A percentile compares a stretch with the other conserved stretches of the same genome.
Conservation (phyloP, 2,329 filamentous ascomycete genomes). For the Penicillium olsonii region DNA sequence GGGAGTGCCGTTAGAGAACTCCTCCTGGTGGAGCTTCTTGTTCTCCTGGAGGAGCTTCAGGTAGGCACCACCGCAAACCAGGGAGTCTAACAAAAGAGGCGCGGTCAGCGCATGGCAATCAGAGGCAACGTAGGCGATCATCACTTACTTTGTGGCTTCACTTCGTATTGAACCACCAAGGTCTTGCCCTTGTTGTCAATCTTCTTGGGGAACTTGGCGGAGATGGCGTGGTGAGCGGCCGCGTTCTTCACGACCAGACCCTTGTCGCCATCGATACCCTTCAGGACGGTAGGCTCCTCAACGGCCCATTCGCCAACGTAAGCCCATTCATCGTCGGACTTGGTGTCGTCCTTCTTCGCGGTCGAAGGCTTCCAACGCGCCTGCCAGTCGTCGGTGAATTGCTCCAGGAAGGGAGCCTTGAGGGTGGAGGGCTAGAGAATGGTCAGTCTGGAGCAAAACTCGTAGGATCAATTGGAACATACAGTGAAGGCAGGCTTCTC, state of each 20-base stretch:
- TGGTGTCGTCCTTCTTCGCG: constrained; percentile 91
- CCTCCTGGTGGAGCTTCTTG: constrained; percentile 92
- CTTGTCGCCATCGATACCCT: constrained; percentile 93
- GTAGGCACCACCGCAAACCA: constrained; percentile 98
- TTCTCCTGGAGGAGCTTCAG: constrained; percentile 98
- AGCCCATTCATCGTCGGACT: constrained; percentile 86
- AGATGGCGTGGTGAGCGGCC: constrained; percentile 98
- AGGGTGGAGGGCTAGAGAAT: constrained; percentile 72
- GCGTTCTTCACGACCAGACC: constrained; percentile 97
- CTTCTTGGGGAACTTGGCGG: constrained; percentile 94
- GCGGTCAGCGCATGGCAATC: background rate
- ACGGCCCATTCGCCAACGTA: constrained; percentile 97
- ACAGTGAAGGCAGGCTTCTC: constrained; percentile 85
- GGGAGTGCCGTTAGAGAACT: constrained; percentile 95
- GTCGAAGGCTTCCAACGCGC: constrained; percentile 89
- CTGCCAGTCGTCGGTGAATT: constrained; percentile 97
- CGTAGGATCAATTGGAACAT: constrained; percentile 46
- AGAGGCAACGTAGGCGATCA: background rate
- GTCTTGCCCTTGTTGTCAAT: constrained; percentile 97
- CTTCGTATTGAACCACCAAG: constrained; percentile 97
- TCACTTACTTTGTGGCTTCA: constrained; percentile 92
- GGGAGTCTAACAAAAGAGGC: constrained; percentile 65
- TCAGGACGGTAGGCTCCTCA: constrained; percentile 87
- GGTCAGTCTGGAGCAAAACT: constrained; percentile 10
- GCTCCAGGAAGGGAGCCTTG: constrained; percentile 94